Evolutionary conservation across 2,329 filamentous ascomycete genomes (phyloP).

Genomic region (Rhexocercosporidium sp.): DNA sequence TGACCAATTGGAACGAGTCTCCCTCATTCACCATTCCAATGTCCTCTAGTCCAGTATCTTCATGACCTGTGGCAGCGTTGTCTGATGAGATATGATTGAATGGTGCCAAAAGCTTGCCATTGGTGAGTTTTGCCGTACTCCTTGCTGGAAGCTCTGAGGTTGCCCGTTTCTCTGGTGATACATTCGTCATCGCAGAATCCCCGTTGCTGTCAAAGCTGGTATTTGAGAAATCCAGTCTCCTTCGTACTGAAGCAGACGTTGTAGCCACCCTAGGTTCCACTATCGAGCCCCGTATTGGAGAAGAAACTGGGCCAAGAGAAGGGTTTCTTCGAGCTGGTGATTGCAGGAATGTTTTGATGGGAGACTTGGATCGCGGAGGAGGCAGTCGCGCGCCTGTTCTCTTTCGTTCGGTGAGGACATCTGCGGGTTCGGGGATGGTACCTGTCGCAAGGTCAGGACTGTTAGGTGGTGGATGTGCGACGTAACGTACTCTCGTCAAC

Average conservation of each 20-base stretch:
- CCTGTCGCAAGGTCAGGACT: constrained; percentile 43
- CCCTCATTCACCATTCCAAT: constrained; percentile 55
- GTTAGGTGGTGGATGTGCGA: neutral
- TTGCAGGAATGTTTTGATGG: constrained; percentile 42
- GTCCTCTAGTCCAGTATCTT: constrained; percentile 47
- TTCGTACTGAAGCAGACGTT: constrained; percentile 35
- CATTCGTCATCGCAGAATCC: constrained; percentile 5
- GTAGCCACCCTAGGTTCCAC: constrained; percentile 35
- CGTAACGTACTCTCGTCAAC: constrained; percentile 60
- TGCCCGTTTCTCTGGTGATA: constrained; percentile 30
- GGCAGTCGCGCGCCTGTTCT: constrained; percentile 38
- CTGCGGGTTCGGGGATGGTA: constrained; percentile 54
- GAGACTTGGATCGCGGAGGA: constrained; percentile 42
- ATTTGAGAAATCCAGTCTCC: constrained; percentile 42
- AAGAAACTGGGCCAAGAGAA: constrained; percentile 39
- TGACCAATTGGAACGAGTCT: constrained; percentile 34
- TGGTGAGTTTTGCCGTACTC: constrained; percentile 29
- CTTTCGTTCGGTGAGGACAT: constrained; percentile 48
- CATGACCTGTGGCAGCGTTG: constrained; percentile 32
- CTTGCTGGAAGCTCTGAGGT: constrained; percentile 24
- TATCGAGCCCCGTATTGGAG: constrained; percentile 37
- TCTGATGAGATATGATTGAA: constrained; percentile 9
- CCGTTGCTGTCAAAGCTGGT: constrained; percentile 28
- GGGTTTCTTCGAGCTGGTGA: constrained; percentile 43
- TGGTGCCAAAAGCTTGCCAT: constrained; percentile 30